A percentile compares a stretch with the other conserved stretches of the same genome.
These are phyloP conservation scores for Cytospora piceicola DNA, from an alignment of 2,329 filamentous ascomycete species.

Conservation along the genomic window DNA sequence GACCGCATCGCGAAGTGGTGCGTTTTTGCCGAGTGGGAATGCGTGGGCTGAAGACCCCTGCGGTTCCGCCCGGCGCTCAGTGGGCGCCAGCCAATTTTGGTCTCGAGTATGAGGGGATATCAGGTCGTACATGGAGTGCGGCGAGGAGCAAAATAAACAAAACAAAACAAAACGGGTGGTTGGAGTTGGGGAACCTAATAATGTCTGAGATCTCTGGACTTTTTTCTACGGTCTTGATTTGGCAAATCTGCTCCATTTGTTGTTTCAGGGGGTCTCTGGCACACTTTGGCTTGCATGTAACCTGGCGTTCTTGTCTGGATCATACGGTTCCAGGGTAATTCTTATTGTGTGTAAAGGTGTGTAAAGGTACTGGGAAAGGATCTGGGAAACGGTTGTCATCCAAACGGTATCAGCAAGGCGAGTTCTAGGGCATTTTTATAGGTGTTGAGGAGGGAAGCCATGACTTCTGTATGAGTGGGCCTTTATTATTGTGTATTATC, in stretches of 20 bases:
- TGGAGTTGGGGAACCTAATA: conserved; percentile 9
- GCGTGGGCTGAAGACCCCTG: conserved; percentile 40
- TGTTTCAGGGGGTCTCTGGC: conserved; percentile 4
- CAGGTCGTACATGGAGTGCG: background rate
- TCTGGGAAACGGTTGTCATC: conserved; percentile 2
- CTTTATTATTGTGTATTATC: background rate
- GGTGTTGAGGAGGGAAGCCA: conserved; percentile 4
- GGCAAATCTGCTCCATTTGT: conserved; percentile 3
- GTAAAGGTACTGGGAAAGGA: background rate
- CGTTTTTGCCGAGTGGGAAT: conserved; percentile 88
- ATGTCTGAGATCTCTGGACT: conserved; percentile 21
- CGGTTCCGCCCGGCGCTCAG: background rate
- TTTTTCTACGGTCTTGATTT: conserved; percentile 11
- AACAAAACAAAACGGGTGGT: background rate
- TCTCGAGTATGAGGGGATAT: background rate
- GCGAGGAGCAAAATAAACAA: background rate
- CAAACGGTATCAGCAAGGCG: conserved; percentile 1
- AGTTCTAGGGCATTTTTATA: conserved; percentile 2
- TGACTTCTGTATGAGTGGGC: background rate
- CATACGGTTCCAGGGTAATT: background rate
- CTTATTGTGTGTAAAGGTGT: background rate
- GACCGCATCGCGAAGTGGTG: conserved; percentile 87
- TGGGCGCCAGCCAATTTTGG: background rate
- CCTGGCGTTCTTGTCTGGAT: conserved; percentile 7
- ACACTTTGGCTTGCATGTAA: conserved; percentile 8